Base-by-base conservation (phyloP, 495 filamentous ascomycete genomes). In the Saxispiralis lemnorum region DNA sequence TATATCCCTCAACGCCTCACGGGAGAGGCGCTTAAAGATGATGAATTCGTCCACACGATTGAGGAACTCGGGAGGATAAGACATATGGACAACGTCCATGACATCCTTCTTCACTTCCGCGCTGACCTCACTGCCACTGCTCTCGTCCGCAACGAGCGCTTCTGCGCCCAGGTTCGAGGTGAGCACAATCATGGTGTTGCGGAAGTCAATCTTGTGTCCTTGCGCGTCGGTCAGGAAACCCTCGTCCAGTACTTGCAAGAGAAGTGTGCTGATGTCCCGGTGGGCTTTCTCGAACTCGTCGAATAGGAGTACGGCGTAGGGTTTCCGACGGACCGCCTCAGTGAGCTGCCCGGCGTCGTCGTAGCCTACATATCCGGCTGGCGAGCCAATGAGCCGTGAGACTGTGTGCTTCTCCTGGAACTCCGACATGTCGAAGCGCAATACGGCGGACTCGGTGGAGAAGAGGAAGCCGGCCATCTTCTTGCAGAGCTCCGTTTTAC, bases 251-350 rank as follows among this genome's bases (percentile, higher is more conserved):
- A 96, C 89, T 52, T 96, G 89, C 1, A 97, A 72, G 4, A 97
- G 73, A n/a, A 97, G 64, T 0, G 87, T 78, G 2, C 84, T 89
- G 47, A 96, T 95, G 56, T 97, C 89, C 17, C 82, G 78, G 56
- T 96, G 88, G 1, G 88, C 88, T 57, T 97, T 95, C 58, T 96
- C 88, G 56, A 94, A 97, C 53, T 96, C 89, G 62, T 97, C 89
- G 49, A 97, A 93, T 1, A 97, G 67, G 0, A 97, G 65, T 5
- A 97, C 82, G 1, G 89, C 89, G 53, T 97, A 96, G 1, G 89
- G 89, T 58, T 96, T 97, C 40, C 89, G 73, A 37, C 89, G 71
- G 2, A 97, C 85, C 15, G 89, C 89, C 58, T 97, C 89, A 1
- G 89, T 96, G 6, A 97, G 71, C 59, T 97, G 89, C 7, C 89